These are phyloP conservation scores for Cercospora zeae-maydis DNA, from an alignment of 2,329 filamentous ascomycete genomes.

Conservation along the genomic window DNA sequence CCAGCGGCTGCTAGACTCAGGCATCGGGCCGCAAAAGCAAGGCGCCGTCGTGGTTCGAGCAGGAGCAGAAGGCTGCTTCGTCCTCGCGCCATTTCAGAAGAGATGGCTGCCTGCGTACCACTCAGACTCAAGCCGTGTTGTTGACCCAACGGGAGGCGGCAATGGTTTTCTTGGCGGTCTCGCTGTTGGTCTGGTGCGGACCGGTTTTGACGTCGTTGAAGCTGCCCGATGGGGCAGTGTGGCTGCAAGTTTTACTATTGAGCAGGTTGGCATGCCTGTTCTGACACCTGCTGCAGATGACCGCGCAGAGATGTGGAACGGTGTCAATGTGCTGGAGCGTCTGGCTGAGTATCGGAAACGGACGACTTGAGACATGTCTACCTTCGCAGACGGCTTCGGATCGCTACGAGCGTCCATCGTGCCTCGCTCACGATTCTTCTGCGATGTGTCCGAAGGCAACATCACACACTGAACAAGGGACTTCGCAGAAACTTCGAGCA, in stretches of 20 bases:
- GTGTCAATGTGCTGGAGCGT: constrained; percentile 42
- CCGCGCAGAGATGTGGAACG: constrained; percentile 48
- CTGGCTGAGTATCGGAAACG: constrained; percentile 37
- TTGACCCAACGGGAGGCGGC: constrained; percentile 93
- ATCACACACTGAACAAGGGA: neutral
- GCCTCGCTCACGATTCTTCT: neutral
- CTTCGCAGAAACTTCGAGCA: neutral
- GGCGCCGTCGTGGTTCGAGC: constrained; percentile 64
- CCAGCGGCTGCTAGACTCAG: constrained; percentile 29
- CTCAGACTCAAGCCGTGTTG: constrained; percentile 52
- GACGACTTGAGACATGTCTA: neutral
- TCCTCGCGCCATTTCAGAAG: constrained; percentile 34
- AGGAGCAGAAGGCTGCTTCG: constrained; percentile 67
- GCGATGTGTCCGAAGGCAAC: neutral
- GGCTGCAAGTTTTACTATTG: constrained; percentile 87
- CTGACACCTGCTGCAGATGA: constrained; percentile 37
- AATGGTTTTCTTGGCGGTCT: constrained; percentile 77
- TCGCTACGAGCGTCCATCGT: neutral
- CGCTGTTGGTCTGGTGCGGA: constrained; percentile 55
- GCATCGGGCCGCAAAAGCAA: constrained; percentile 35
- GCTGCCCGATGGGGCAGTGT: constrained; percentile 76
- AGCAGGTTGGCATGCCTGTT: constrained; percentile 81
- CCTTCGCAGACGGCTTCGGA: neutral
- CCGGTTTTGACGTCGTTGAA: constrained; percentile 56
- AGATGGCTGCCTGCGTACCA: constrained; percentile 79